phyloP scores from a whole-genome alignment of 352 stramenopile species.

The Pythium brachiatum region DNA sequence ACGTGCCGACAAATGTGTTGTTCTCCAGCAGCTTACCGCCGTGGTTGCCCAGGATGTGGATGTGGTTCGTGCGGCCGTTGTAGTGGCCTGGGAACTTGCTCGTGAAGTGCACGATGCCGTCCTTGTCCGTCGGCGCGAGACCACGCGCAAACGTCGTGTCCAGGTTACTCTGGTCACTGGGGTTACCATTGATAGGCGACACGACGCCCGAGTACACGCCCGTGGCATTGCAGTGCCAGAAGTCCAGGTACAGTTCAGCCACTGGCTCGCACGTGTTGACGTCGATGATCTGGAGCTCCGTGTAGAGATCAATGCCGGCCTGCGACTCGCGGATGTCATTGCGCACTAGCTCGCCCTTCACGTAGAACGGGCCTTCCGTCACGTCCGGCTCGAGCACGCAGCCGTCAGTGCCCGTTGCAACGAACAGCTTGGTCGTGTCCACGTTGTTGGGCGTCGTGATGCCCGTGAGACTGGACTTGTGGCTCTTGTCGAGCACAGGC shows the following conservation, averaged over 20 bases:
- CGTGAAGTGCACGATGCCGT: slow-evolving; percentile 14
- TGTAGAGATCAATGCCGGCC: slow-evolving; percentile 13
- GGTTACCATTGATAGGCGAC: slow-evolving; percentile 8
- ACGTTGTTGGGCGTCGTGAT: neutral
- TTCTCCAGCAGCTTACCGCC: slow-evolving; percentile 10
- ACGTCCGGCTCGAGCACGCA: slow-evolving; percentile 17
- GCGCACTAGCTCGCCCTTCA: slow-evolving; percentile 9
- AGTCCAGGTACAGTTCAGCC: slow-evolving; percentile 9
- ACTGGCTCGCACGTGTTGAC: slow-evolving; percentile 19
- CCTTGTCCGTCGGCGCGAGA: slow-evolving; percentile 8
- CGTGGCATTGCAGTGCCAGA: slow-evolving; percentile 21
- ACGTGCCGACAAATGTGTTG: slow-evolving; percentile 12
- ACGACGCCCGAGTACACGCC: slow-evolving; percentile 20
- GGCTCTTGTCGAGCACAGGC: slow-evolving; percentile 11
- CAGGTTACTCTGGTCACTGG: slow-evolving; percentile 4
- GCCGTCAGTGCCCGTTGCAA: neutral
- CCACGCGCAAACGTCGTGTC: slow-evolving; percentile 10
- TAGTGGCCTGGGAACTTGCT: slow-evolving; percentile 20
- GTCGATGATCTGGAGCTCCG: slow-evolving; percentile 18
- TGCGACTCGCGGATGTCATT: slow-evolving; percentile 18
- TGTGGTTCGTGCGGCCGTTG: slow-evolving; percentile 8
- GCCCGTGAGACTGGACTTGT: slow-evolving; percentile 6
- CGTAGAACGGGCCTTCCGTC: slow-evolving; percentile 18
- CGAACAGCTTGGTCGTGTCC: slow-evolving; percentile 1
- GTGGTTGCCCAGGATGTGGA: slow-evolving; percentile 20